Conservation (phyloP, 805 yeast genomes). For the Candida mattraensis region DNA sequence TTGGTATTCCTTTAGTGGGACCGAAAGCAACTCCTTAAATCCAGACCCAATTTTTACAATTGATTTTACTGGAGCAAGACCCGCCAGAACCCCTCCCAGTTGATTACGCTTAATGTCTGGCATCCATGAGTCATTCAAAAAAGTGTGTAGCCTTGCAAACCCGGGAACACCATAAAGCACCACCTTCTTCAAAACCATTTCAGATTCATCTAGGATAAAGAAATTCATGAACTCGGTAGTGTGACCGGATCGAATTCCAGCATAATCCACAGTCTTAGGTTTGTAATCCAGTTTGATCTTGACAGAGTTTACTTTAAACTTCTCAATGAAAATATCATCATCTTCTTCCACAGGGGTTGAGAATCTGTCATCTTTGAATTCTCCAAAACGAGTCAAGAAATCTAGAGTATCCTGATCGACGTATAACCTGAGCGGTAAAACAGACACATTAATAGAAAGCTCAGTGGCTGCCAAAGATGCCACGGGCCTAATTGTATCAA, state of each 20-base stretch:
- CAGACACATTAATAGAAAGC: conserved; percentile 47
- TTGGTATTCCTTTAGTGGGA: conserved; percentile 72
- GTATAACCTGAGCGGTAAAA: conserved; percentile 77
- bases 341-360: conserved; percentile 44
- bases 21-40: conserved; percentile 65
- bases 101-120: conserved; percentile 87
- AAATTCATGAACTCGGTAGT: conserved; percentile 85
- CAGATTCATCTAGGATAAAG: conserved; percentile 85
- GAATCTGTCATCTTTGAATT: conserved; percentile 73
- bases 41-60: conserved; percentile 78
- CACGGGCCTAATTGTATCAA: conserved; percentile 67
- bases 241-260: conserved; percentile 83
- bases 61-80: conserved; percentile 79
- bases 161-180: conserved; percentile 78
- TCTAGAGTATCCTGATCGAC: conserved; percentile 94
- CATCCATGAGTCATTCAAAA: conserved; percentile 73
- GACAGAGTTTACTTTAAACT: conserved; percentile 59
- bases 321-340: conserved; percentile 66
- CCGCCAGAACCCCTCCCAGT: conserved; percentile 76
- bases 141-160: conserved; percentile 53
- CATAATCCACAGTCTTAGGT: conserved; percentile 84
- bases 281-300: conserved; percentile 80
- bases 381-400: conserved; percentile 75
- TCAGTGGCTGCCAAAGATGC: conserved; percentile 68
- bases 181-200: conserved; percentile 59